Evolutionary conservation across 192 early-diverging fungal species (phyloP).

Genomic region (Piromyces finnis): DNA sequence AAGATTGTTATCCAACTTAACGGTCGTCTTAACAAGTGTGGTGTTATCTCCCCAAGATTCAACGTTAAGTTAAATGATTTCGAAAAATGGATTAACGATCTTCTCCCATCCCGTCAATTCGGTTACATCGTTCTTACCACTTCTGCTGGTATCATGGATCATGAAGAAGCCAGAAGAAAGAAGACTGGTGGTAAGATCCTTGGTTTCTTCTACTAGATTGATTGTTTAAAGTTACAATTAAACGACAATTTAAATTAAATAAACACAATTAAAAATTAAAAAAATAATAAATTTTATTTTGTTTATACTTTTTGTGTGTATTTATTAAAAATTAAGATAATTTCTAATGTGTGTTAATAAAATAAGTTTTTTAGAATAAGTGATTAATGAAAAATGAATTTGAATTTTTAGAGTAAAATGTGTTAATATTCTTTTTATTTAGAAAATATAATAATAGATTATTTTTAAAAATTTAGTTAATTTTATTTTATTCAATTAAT

Average conservation of each 20-base stretch:
- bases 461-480: too few species aligned
- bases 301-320: too few species aligned
- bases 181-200: constrained; percentile 96
- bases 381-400: too few species aligned
- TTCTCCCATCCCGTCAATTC: constrained; percentile 97
- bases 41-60: constrained; percentile 97
- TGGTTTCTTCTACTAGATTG: constrained; percentile 72
- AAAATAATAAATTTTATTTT: too few species aligned
- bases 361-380: too few species aligned
- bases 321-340: too few species aligned
- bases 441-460: too few species aligned
- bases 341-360: too few species aligned
- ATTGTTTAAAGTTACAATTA: background rate
- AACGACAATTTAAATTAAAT: background rate
- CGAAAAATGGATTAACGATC: constrained; percentile 92
- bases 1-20: constrained; percentile 98
- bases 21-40: constrained; percentile 98
- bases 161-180: constrained; percentile 93
- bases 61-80: constrained; percentile 85
- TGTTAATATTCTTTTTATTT: too few species aligned
- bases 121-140: constrained; percentile 62
- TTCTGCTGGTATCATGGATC: constrained; percentile 90
- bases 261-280: background rate
- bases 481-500: too few species aligned
- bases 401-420: too few species aligned